A percentile compares a stretch with the other conserved stretches of the same genome.
Conservation (phyloP, 805 yeast genomes). For the Kluyveromyces siamensis region DNA sequence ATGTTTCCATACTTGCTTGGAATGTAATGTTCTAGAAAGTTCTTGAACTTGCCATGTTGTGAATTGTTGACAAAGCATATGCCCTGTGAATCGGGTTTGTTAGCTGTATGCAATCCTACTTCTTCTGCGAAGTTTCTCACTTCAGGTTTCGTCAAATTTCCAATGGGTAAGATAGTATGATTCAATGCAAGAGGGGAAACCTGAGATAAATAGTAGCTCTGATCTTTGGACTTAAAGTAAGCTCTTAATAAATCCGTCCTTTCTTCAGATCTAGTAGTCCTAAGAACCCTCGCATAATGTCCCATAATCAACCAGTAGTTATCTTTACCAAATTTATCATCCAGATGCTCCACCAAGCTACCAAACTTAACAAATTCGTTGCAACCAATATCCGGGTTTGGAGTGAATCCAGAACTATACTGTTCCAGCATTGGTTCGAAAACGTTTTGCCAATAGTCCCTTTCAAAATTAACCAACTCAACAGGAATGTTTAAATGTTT, state of each 20-base stretch:
- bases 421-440: constrained; percentile 83
- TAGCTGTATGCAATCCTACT: constrained; percentile 47
- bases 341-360: constrained; percentile 48
- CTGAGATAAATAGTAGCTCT: constrained; percentile 80
- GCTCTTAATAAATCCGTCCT: constrained; percentile 49
- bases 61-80: constrained; percentile 74
- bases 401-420: constrained; percentile 70
- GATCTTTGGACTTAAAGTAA: constrained; percentile 61
- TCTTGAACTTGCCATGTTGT: constrained; percentile 54
- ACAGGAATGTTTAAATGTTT: constrained; percentile 54
- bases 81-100: constrained; percentile 92
- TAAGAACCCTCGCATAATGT: constrained; percentile 56
- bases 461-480: constrained; percentile 73
- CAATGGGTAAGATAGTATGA: constrained; percentile 67
- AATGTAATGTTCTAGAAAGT: constrained; percentile 68
- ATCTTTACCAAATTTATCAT: constrained; percentile 28
- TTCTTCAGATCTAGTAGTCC: constrained; percentile 3
- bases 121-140: constrained; percentile 59
- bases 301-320: constrained; percentile 89
- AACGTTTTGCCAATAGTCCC: constrained; percentile 87
- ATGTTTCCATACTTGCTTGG: constrained; percentile 69
- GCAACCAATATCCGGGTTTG: constrained; percentile 91
- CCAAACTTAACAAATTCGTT: constrained; percentile 86
- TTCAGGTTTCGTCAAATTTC: constrained; percentile 65
- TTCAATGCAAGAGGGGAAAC: constrained; percentile 39